phyloP scores from a whole-genome alignment of 2,329 filamentous ascomycete species.

The Alternaria triticimaculans region DNA sequence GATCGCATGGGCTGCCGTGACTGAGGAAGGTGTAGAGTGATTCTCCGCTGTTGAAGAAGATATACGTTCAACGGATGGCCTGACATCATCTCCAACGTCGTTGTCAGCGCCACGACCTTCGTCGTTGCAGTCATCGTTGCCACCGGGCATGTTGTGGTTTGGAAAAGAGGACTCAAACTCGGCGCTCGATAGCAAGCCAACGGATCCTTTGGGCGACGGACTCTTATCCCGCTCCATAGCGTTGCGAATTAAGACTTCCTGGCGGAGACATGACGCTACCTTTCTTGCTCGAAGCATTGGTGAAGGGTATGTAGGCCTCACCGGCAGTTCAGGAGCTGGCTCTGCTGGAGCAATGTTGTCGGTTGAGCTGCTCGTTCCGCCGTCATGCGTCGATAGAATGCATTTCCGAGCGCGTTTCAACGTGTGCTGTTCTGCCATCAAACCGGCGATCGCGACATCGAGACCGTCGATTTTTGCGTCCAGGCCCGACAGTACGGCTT shows the following conservation, averaged over 20 bases:
- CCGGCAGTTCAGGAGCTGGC: rapidly evolving
- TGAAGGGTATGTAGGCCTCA: neutral
- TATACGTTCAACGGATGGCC: rapidly evolving
- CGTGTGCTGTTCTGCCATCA: neutral
- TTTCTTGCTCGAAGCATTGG: neutral
- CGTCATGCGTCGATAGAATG: rapidly evolving
- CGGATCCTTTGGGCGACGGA: neutral
- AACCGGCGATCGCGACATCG: neutral
- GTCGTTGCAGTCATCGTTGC: rapidly evolving
- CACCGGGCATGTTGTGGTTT: rapidly evolving
- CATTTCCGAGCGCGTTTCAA: neutral
- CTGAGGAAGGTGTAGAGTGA: neutral
- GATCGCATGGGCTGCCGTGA: rapidly evolving
- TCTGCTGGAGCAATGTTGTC: rapidly evolving
- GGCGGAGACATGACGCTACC: neutral
- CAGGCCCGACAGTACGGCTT: neutral
- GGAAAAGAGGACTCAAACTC: neutral
- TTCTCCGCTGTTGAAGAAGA: neutral
- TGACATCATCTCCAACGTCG: neutral
- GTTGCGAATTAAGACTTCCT: neutral
- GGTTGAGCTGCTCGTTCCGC: rapidly evolving
- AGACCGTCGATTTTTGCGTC: neutral
- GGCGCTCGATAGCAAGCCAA: neutral
- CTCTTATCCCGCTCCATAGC: neutral
- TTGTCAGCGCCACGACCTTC: too few species aligned